A percentile compares a stretch with the other conserved stretches of the same genome.
Conservation (phyloP, 1,284 basidiomycete species). For the Cerioporus squamosus region DNA sequence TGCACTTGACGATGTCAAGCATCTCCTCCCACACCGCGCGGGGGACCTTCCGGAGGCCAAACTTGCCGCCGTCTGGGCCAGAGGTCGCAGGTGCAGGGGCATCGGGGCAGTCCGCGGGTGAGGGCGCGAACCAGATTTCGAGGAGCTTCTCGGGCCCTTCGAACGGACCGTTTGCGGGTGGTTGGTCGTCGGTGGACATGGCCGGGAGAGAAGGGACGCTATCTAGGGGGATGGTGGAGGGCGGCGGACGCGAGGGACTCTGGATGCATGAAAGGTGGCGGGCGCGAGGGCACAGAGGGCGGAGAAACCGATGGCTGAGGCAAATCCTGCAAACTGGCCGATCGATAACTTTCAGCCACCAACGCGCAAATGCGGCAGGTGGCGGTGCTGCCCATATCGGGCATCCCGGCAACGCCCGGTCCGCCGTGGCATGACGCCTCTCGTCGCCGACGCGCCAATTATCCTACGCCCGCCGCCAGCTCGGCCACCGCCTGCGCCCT, state of each 20-base stretch:
- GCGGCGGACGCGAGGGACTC: constrained; percentile 43
- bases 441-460: constrained; percentile 3
- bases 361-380: not conserved
- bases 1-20: constrained; percentile 97
- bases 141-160: constrained; percentile 96
- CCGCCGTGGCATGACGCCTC: constrained; percentile 8
- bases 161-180: constrained; percentile 60
- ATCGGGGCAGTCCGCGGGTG: constrained; percentile 44
- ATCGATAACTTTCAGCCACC: constrained; percentile 20
- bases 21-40: constrained; percentile 92
- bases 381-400: not conserved
- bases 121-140: constrained; percentile 97
- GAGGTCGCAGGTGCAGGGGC: not conserved
- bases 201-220: constrained; percentile 45
- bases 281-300: constrained; percentile 19
- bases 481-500: not conserved
- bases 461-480: not conserved
- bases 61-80: constrained; percentile 38
- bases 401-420: not conserved
- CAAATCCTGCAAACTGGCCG: constrained; percentile 13
- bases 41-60: constrained; percentile 81
- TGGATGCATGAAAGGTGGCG: constrained; percentile 62
- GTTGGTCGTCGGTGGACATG: constrained; percentile 40
- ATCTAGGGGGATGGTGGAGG: constrained; percentile 53
- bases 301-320: constrained; percentile 4